Evolutionary conservation across 768 basidiomycete genomes (phyloP).

Genomic region (Leccinum subtestaceum): DNA sequence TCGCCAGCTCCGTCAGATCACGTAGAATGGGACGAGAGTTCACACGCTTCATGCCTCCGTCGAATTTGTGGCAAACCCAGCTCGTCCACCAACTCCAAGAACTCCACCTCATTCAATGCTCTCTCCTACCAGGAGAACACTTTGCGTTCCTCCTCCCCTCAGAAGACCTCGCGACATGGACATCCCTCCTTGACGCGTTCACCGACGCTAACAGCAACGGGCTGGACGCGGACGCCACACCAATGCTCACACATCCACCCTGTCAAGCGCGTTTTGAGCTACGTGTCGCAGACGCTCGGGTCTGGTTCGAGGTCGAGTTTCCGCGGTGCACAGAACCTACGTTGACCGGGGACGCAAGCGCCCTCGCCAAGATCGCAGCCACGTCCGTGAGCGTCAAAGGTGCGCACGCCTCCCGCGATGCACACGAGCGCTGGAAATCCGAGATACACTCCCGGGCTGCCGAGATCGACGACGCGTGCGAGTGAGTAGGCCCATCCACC

Average conservation of each 20-base stretch:
- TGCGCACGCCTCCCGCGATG: conserved; percentile 40
- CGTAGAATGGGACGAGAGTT: not conserved
- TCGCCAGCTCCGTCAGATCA: too few species aligned
- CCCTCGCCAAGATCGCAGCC: not conserved
- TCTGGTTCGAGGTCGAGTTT: conserved; percentile 39
- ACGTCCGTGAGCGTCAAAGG: conserved; percentile 43
- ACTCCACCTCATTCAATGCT: conserved; percentile 56
- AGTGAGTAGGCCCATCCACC: conserved; percentile 12
- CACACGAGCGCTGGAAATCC: conserved; percentile 50
- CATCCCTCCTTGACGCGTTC: conserved; percentile 19
- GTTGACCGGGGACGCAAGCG: not conserved
- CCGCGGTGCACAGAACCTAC: conserved; percentile 5
- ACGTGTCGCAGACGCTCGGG: conserved; percentile 23
- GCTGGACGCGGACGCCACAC: not conserved
- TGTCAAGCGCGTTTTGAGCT: conserved; percentile 38
- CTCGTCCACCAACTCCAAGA: conserved; percentile 42
- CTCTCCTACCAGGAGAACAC: conserved; percentile 60
- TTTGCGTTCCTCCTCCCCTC: conserved; percentile 38
- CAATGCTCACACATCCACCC: not conserved
- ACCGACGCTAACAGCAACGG: not conserved
- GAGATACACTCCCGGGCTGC: conserved; percentile 37
- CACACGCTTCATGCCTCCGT: not conserved
- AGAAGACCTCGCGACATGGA: conserved; percentile 37
- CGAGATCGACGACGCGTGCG: conserved; percentile 34
- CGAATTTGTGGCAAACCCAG: not conserved